Evolutionary conservation across 2,329 filamentous ascomycete species (phyloP).

Genomic region (Botrytis aclada): DNA sequence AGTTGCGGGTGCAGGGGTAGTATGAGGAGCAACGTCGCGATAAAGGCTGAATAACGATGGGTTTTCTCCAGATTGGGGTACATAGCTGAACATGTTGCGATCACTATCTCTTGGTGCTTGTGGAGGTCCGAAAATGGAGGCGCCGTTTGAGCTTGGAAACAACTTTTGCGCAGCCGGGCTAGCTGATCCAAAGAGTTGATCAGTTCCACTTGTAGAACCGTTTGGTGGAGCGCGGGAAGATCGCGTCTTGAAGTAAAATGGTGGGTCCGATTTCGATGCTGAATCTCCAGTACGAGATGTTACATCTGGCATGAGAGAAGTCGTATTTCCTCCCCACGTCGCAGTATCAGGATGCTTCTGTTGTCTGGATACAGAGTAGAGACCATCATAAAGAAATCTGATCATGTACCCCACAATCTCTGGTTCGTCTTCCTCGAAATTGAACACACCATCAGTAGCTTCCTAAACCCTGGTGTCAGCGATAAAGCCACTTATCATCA

Average conservation of each 20-base stretch:
- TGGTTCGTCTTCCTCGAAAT: slow-evolving; percentile 20
- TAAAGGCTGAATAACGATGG: not conserved
- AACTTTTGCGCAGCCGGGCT: not conserved
- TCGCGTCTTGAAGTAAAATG: not conserved
- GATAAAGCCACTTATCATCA: not conserved
- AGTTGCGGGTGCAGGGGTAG: not conserved
- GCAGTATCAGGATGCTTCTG: slow-evolving; percentile 10
- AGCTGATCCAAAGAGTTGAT: not conserved
- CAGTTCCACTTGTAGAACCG: too few species aligned
- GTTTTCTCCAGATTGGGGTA: not conserved
- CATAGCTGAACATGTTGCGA: not conserved
- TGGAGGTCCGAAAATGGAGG: not conserved
- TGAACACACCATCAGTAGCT: slow-evolving; percentile 11
- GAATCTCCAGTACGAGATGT: not conserved
- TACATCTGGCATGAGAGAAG: not conserved
- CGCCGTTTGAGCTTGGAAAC: not conserved
- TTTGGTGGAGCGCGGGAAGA: not conserved
- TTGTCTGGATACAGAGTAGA: slow-evolving; percentile 7
- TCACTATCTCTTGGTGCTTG: not conserved
- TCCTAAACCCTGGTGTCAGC: slow-evolving; percentile 14
- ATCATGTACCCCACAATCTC: slow-evolving; percentile 21
- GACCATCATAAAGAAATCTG: slow-evolving; percentile 14
- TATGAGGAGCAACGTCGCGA: not conserved
- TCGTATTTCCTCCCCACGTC: not conserved
- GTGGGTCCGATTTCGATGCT: not conserved